Percentiles rank a stretch among this genome's conserved stretches.
These are phyloP conservation scores for Solanum bulbocastanum DNA, from an alignment of 257 asterid genomes.

Conservation along the genomic window DNA sequence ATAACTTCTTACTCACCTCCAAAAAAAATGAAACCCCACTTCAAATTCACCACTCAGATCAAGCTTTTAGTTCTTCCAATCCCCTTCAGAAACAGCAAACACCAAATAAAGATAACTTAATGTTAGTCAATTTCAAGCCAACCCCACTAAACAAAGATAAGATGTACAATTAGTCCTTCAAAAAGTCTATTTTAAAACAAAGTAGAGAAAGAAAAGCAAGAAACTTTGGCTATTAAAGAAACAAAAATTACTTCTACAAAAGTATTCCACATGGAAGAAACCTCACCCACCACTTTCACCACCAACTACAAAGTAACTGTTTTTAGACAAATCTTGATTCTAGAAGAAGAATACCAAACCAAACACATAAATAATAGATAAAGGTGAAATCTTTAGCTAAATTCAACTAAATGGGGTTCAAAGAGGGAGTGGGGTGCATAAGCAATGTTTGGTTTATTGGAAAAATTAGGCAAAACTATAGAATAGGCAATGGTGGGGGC, in stretches of 20 bases:
- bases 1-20: conserved; percentile 14
- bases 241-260: conserved; percentile 27
- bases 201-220: conserved; percentile 7
- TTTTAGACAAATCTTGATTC: conserved; percentile 5
- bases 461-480: background rate
- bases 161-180: conserved; percentile 12
- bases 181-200: conserved; percentile 19
- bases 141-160: conserved; percentile 9
- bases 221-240: background rate
- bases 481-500: background rate
- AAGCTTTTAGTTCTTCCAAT: background rate
- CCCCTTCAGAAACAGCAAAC: conserved; percentile 7
- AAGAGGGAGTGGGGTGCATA: background rate
- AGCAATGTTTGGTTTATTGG: background rate
- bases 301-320: background rate
- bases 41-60: conserved; percentile 8
- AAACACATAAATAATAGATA: background rate
- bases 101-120: conserved; percentile 15
- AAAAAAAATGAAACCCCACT: conserved; percentile 15
- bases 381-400: background rate
- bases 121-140: conserved; percentile 12
- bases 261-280: conserved; percentile 28
- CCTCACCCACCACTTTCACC: conserved; percentile 16
- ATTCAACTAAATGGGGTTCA: background rate
- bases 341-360: conserved; percentile 2